Evolutionary conservation across 345 rosid genomes (phyloP).

Genomic region (Bruguiera parviflora): DNA sequence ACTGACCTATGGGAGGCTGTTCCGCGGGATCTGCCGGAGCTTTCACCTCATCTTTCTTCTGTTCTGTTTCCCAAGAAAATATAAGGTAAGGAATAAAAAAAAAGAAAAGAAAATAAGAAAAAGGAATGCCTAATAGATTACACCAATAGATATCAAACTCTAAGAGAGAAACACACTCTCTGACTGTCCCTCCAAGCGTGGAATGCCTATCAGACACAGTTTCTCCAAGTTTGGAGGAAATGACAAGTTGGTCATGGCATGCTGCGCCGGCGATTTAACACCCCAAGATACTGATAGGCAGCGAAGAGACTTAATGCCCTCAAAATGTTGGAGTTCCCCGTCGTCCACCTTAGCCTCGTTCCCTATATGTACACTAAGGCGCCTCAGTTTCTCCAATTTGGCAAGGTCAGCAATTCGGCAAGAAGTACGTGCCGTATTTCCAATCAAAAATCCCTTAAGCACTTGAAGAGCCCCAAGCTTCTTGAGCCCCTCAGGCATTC

Average conservation of each 20-base stretch:
- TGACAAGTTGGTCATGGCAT: neutral
- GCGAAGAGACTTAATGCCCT: conserved; percentile 1
- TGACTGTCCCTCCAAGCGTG: neutral
- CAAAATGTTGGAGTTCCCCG: neutral
- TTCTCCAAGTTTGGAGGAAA: neutral
- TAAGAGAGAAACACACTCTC: too few species aligned
- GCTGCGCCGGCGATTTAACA: neutral
- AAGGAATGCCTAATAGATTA: too few species aligned
- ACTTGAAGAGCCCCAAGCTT: conserved; percentile 26
- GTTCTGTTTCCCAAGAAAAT: too few species aligned
- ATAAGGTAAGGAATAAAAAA: too few species aligned
- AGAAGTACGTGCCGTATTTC: neutral
- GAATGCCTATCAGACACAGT: conserved; percentile 4
- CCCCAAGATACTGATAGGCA: conserved; percentile 18
- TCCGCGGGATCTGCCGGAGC: too few species aligned
- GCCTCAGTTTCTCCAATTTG: conserved; percentile 15
- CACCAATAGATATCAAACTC: too few species aligned
- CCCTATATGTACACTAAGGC: conserved; percentile 9
- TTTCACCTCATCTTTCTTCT: too few species aligned
- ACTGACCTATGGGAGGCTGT: too few species aligned
- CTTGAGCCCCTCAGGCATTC: conserved; percentile 27
- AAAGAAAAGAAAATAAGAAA: too few species aligned
- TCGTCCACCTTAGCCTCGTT: conserved; percentile 1
- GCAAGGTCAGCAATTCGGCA: conserved; percentile 10
- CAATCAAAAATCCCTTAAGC: conserved; percentile 36